Evolutionary conservation across 495 filamentous ascomycete genomes (phyloP).

Genomic region (Podospora pseudopauciseta): DNA sequence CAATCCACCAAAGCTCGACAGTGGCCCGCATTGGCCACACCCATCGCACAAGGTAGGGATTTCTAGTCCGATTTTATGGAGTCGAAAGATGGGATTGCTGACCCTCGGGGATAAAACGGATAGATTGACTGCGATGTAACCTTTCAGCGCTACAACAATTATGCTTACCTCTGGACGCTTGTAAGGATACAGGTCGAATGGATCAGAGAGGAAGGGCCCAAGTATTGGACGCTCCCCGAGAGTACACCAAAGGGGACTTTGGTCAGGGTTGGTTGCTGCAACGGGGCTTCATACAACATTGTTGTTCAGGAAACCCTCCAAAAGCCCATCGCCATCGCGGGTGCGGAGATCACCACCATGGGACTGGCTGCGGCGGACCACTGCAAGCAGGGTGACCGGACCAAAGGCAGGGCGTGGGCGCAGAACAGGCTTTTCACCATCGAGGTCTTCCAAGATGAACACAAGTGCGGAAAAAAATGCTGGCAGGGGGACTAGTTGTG

Average conservation of each 20-base stretch:
- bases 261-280: background rate
- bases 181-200: background rate
- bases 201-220: background rate
- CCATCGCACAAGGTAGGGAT: background rate
- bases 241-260: background rate
- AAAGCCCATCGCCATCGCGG: background rate
- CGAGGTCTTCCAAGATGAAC: background rate
- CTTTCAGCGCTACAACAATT: background rate
- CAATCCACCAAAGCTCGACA: background rate
- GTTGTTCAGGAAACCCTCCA: background rate
- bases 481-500: background rate
- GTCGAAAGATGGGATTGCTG: background rate
- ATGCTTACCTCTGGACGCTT: background rate
- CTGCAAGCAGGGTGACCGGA: background rate
- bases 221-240: background rate
- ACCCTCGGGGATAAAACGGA: background rate
- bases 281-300: background rate
- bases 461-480: background rate
- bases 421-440: background rate
- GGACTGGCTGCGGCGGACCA: background rate
- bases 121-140: background rate
- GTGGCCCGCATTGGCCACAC: background rate
- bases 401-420: slow-evolving; percentile 7
- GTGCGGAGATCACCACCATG: background rate
- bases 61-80: background rate